These are phyloP conservation scores for Heliosperma pusillum DNA, from an alignment of 148 eudicot species.

Conservation along the genomic window DNA sequence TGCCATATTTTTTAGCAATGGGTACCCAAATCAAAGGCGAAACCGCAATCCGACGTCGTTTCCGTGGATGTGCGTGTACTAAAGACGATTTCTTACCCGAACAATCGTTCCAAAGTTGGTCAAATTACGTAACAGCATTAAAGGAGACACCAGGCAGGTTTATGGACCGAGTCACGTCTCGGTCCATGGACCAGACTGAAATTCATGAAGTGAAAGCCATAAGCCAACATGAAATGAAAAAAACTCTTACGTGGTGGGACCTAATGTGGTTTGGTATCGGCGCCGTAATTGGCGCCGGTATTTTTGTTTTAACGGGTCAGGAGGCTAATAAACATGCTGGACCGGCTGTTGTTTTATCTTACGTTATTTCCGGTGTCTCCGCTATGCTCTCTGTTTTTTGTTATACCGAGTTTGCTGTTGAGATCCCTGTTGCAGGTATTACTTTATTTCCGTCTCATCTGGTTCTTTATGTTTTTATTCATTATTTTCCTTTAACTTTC, in stretches of 20 bases:
- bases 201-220: constrained; percentile 29
- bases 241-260: constrained; percentile 61
- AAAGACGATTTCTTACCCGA: constrained; percentile 52
- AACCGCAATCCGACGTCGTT: neutral
- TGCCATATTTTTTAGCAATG: neutral
- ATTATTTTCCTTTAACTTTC: too few species aligned
- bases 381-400: constrained; percentile 68
- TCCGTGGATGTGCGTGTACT: constrained; percentile 13
- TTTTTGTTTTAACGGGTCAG: constrained; percentile 70
- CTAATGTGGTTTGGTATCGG: constrained; percentile 77
- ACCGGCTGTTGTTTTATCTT: constrained; percentile 53
- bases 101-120: constrained; percentile 59
- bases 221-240: constrained; percentile 57
- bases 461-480: too few species aligned
- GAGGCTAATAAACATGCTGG: constrained; percentile 47
- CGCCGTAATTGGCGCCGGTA: constrained; percentile 69
- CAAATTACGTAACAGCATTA: constrained; percentile 39
- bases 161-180: constrained; percentile 36
- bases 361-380: constrained; percentile 53
- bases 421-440: constrained; percentile 56
- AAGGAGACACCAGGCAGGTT: constrained; percentile 35
- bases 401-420: constrained; percentile 70
- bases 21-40: neutral
- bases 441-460: too few species aligned
- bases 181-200: constrained; percentile 43